phyloP scores from a whole-genome alignment of 805 yeast genomes.

The Kodamaea laetipori region DNA sequence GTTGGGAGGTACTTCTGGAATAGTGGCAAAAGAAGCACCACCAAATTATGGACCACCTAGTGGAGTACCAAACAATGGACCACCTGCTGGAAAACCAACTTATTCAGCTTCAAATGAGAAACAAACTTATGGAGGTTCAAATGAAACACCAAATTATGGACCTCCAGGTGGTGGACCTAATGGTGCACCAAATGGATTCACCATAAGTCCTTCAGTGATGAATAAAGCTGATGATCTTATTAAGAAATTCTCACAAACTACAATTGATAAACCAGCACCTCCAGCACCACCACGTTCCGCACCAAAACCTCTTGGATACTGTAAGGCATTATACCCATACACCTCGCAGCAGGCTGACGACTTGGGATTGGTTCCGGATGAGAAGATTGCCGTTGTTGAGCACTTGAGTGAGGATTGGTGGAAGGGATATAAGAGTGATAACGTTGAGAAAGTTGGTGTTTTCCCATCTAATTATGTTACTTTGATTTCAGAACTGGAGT shows the following conservation, averaged over 20 bases:
- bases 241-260: slow-evolving; percentile 16
- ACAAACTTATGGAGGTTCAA: too few species aligned
- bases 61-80: slow-evolving; percentile 4
- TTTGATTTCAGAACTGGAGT: slow-evolving; percentile 38
- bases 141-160: too few species aligned
- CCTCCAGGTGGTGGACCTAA: slow-evolving; percentile 12
- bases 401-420: slow-evolving; percentile 88
- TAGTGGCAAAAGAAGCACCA: slow-evolving; percentile 6
- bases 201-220: neutral
- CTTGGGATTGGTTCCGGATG: slow-evolving; percentile 64
- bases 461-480: slow-evolving; percentile 88
- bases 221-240: slow-evolving; percentile 14
- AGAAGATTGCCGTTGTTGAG: slow-evolving; percentile 67
- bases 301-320: slow-evolving; percentile 35
- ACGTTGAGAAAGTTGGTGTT: slow-evolving; percentile 61
- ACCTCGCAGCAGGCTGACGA: slow-evolving; percentile 77
- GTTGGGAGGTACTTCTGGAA: slow-evolving; percentile 15
- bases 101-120: too few species aligned
- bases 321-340: slow-evolving; percentile 76
- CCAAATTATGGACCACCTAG: slow-evolving; percentile 5
- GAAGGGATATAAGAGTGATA: slow-evolving; percentile 59
- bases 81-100: too few species aligned
- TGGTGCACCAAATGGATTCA: slow-evolving; percentile 6
- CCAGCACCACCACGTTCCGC: slow-evolving; percentile 20
- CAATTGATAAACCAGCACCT: slow-evolving; percentile 20